These are phyloP conservation scores for Monosporozyma solicola DNA, from an alignment of 805 yeast genomes.

Conservation along the genomic window DNA sequence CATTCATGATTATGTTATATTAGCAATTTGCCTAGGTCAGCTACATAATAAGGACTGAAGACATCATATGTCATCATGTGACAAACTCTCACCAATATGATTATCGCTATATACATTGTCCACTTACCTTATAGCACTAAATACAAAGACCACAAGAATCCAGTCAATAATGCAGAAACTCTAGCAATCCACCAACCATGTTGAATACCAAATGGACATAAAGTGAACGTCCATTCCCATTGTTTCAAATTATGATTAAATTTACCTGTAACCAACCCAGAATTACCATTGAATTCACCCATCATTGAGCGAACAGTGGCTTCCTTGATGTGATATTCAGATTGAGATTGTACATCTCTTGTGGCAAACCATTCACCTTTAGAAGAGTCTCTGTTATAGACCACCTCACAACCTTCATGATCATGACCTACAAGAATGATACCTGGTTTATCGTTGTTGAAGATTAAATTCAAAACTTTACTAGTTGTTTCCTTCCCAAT, in stretches of 20 bases:
- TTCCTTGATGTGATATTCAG: slow-evolving; percentile 45
- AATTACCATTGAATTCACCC: slow-evolving; percentile 91
- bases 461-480: slow-evolving; percentile 60
- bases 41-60: neutral
- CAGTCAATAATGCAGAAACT: slow-evolving; percentile 37
- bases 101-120: neutral
- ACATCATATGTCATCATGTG: neutral
- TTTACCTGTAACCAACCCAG: slow-evolving; percentile 76
- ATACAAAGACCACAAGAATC: slow-evolving; percentile 31
- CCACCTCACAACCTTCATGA: slow-evolving; percentile 83
- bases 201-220: slow-evolving; percentile 79
- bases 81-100: neutral
- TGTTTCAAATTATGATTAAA: slow-evolving; percentile 34
- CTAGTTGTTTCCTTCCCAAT: slow-evolving; percentile 58
- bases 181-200: slow-evolving; percentile 95
- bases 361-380: slow-evolving; percentile 42
- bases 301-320: slow-evolving; percentile 85
- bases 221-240: slow-evolving; percentile 62
- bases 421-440: slow-evolving; percentile 90
- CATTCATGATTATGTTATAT: neutral
- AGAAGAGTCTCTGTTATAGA: slow-evolving; percentile 41
- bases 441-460: slow-evolving; percentile 61
- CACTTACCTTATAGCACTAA: slow-evolving; percentile 3
- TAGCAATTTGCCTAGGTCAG: neutral
- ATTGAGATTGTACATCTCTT: slow-evolving; percentile 12